Conservation (phyloP, 2,329 filamentous ascomycete species). For the Escovopsis weberi region DNA sequence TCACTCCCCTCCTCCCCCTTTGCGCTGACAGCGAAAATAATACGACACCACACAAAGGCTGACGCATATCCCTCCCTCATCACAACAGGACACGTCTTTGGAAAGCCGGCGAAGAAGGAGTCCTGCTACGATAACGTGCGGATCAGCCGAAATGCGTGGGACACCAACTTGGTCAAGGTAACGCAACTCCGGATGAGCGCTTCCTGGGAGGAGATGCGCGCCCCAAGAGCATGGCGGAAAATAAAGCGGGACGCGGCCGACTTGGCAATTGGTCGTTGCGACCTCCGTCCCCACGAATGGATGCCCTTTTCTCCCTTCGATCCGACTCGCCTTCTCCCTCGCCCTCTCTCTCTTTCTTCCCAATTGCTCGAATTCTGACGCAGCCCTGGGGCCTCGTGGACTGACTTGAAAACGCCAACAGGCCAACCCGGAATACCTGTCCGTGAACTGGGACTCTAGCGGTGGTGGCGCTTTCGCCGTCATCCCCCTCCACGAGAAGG, state of each 20-base stretch:
- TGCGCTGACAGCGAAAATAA: constrained; percentile 3
- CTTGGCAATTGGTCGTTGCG: not conserved
- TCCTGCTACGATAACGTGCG: constrained; percentile 97
- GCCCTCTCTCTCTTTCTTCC: no score
- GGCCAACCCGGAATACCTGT: constrained; percentile 91
- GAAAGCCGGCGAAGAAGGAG: constrained; percentile 88
- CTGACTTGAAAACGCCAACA: constrained; percentile 23
- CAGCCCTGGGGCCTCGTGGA: not conserved
- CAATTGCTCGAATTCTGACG: not conserved
- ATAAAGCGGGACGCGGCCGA: no score
- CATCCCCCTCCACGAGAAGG: constrained; percentile 77
- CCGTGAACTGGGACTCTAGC: constrained; percentile 96
- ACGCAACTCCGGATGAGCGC: not conserved
- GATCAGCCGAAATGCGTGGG: constrained; percentile 97
- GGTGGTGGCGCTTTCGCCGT: constrained; percentile 95
- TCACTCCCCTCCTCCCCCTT: constrained; percentile 8
- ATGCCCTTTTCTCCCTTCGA: no score
- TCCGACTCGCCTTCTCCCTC: not conserved
- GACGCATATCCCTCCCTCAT: constrained; percentile 9
- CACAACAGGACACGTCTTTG: constrained; percentile 83
- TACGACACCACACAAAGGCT: constrained; percentile 12
- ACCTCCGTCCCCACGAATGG: not conserved
- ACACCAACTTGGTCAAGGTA: constrained; percentile 98
- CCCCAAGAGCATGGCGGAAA: no score
- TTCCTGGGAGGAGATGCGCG: no score